Percentiles rank a stretch among this genome's conserved stretches.
Evolutionary conservation across 106 monocot genomes (phyloP).

Genomic region (Posidonia australis): DNA sequence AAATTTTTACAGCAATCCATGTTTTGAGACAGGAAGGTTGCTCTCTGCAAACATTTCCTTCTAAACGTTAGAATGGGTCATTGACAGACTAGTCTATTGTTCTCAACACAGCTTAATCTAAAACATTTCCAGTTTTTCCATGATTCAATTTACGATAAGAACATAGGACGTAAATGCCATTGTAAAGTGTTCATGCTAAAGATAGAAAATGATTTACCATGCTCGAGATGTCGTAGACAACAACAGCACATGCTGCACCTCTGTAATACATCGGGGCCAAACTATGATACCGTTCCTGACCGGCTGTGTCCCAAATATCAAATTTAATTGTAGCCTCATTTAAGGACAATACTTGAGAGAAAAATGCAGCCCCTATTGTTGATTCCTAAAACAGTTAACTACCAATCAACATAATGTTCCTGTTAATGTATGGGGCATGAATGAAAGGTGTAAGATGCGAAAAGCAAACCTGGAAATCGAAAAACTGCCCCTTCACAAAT

Average conservation of each 20-base stretch:
- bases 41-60: no score
- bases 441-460: no score
- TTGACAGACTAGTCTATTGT: no score
- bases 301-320: slow-evolving; percentile 67
- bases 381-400: slow-evolving; percentile 38
- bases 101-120: no score
- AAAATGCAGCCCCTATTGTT: slow-evolving; percentile 83
- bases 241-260: slow-evolving; percentile 44
- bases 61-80: no score
- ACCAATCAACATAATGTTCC: not conserved
- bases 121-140: no score
- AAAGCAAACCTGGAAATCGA: slow-evolving; percentile 57
- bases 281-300: slow-evolving; percentile 55
- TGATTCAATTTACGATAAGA: no score
- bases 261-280: slow-evolving; percentile 61
- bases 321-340: slow-evolving; percentile 38
- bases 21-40: no score
- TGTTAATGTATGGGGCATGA: not conserved
- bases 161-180: no score
- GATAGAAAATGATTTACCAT: no score
- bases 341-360: slow-evolving; percentile 42
- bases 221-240: slow-evolving; percentile 44
- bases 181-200: no score
- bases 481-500: slow-evolving; percentile 77
- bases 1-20: no score